phyloP scores from a whole-genome alignment of 2,329 filamentous ascomycete genomes.

The Botrytis elliptica region DNA sequence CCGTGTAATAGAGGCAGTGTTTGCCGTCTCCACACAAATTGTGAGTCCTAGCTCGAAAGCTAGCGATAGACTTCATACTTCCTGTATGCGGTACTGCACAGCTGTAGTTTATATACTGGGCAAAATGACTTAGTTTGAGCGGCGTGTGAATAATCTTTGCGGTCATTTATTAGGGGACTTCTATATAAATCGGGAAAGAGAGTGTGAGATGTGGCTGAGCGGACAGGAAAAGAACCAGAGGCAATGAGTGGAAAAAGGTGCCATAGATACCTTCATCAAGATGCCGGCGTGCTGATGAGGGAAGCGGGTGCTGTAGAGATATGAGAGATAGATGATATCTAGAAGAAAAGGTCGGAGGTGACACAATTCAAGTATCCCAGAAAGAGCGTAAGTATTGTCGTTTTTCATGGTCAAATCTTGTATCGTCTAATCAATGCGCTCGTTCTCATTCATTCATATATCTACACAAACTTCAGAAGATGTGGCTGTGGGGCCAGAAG shows the following conservation, averaged over 20 bases:
- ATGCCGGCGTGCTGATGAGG: background rate
- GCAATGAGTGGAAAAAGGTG: rapidly evolving
- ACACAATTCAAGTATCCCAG: no score
- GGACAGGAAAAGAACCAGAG: background rate
- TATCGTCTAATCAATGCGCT: background rate
- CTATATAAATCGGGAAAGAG: background rate
- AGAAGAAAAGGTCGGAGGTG: no score
- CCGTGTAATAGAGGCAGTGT: no score
- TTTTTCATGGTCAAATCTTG: background rate
- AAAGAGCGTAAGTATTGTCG: background rate
- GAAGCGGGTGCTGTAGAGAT: no score
- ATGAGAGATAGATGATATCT: no score
- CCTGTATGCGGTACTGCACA: background rate
- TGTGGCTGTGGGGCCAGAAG: background rate
- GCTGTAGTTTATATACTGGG: background rate
- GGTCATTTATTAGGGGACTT: background rate
- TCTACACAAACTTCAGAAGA: rapidly evolving
- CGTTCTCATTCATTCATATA: background rate
- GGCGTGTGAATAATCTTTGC: background rate
- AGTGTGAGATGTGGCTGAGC: background rate
- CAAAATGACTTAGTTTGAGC: background rate
- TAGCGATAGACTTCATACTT: rapidly evolving
- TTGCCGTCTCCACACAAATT: background rate
- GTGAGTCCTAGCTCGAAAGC: rapidly evolving
- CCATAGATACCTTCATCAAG: background rate